Conservation (phyloP, 305 asterid genomes). For the Rubia peregrina region DNA sequence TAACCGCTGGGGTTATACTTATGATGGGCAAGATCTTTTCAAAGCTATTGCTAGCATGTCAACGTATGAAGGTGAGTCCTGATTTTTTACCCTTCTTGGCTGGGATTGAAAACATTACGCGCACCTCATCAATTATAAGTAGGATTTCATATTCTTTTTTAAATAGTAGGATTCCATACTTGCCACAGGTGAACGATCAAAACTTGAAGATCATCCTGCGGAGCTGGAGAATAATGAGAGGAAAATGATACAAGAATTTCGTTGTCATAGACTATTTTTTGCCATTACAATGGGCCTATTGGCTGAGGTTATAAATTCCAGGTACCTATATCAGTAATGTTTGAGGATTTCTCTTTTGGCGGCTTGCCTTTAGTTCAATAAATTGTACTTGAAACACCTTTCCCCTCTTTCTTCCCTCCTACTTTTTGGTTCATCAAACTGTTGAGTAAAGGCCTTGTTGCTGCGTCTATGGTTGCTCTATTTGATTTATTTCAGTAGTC, state of each 20-base stretch:
- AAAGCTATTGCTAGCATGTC: slow-evolving; percentile 41
- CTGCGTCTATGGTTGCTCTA: background rate
- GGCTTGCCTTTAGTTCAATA: background rate
- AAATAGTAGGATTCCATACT: slow-evolving; percentile 8
- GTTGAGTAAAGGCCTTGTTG: background rate
- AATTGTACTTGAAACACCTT: background rate
- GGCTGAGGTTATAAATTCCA: slow-evolving; percentile 95
- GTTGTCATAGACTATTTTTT: slow-evolving; percentile 77
- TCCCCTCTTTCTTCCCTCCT: background rate
- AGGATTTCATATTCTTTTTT: background rate
- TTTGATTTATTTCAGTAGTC: slow-evolving; percentile 7
- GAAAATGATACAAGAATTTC: slow-evolving; percentile 40
- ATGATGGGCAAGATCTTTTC: slow-evolving; percentile 73
- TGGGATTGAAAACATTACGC: background rate
- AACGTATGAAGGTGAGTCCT: slow-evolving; percentile 45
- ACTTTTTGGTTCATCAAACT: background rate
- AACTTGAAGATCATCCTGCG: slow-evolving; percentile 30
- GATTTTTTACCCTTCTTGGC: background rate
- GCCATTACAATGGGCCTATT: slow-evolving; percentile 85
- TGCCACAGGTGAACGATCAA: slow-evolving; percentile 38
- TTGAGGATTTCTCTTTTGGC: background rate
- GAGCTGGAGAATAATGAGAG: slow-evolving; percentile 29
- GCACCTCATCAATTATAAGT: background rate
- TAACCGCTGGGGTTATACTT: slow-evolving; percentile 94
- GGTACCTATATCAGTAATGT: slow-evolving; percentile 32